Conservation (phyloP, 2,329 filamentous ascomycete species). For the Fonsecaea nubica region DNA sequence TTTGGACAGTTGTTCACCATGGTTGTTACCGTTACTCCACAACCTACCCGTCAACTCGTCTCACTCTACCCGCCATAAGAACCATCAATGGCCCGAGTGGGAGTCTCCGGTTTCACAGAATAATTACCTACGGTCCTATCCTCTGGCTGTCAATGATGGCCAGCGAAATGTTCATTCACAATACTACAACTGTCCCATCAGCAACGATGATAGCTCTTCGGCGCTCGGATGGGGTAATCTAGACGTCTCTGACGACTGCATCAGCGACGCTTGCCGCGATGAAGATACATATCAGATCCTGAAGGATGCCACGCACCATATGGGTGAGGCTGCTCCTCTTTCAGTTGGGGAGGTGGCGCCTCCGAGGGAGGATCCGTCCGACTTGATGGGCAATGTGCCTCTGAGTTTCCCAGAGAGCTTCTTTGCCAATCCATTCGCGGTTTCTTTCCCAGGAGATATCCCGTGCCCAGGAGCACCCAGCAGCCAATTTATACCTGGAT, state of each 20-base stretch:
- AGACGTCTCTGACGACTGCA: conserved; percentile 15
- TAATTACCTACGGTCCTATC: conserved; percentile 29
- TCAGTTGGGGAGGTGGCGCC: not conserved
- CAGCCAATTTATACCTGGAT: conserved; percentile 5
- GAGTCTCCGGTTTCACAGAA: conserved; percentile 28
- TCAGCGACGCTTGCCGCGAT: conserved; percentile 15
- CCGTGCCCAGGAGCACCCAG: conserved; percentile 26
- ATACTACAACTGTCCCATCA: conserved; percentile 21
- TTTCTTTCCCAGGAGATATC: conserved; percentile 37
- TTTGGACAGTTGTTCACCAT: conserved; percentile 38
- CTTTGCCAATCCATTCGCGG: conserved; percentile 38
- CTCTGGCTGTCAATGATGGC: conserved; percentile 34
- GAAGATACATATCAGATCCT: conserved; percentile 11
- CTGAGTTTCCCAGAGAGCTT: conserved; percentile 32
- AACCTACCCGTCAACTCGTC: conserved; percentile 15
- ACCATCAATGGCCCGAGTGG: conserved; percentile 30
- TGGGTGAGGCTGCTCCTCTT: not conserved
- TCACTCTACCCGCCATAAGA: conserved; percentile 34
- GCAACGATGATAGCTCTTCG: conserved; percentile 15
- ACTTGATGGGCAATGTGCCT: conserved; percentile 3
- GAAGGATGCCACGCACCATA: conserved; percentile 4
- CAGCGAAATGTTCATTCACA: conserved; percentile 35
- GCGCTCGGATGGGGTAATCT: not conserved
- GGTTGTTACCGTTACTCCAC: conserved; percentile 19
- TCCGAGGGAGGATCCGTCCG: conserved; percentile 8